A percentile compares a stretch with the other conserved stretches of the same genome.
Conservation (phyloP, 192 early-diverging fungal genomes). For the Podila epigama region DNA sequence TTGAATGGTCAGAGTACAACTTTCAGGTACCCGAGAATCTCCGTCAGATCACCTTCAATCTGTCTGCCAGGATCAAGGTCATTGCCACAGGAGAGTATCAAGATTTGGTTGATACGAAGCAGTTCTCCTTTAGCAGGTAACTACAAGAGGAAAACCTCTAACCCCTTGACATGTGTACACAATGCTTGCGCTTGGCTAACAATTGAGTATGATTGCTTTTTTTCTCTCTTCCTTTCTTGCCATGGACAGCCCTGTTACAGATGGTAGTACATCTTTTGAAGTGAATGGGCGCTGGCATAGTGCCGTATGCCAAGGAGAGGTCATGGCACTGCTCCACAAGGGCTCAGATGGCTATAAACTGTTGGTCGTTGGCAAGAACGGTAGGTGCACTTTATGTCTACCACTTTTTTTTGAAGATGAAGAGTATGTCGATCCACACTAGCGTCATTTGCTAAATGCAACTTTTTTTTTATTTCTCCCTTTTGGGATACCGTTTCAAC, state of each 20-base stretch:
- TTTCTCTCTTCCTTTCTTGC: too few relatives aligned
- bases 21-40: constrained; percentile 53
- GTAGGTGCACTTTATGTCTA: too few relatives aligned
- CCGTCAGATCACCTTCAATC: constrained; percentile 1
- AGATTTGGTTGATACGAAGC: background rate
- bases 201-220: too few relatives aligned
- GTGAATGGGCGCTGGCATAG: constrained; percentile 2
- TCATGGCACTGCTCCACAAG: constrained; percentile 28
- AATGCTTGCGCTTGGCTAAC: too few relatives aligned
- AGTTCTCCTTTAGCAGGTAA: constrained; percentile 14
- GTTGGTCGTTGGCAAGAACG: constrained; percentile 50
- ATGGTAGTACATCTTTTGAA: constrained; percentile 14
- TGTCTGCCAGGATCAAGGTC: constrained; percentile 47
- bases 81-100: constrained; percentile 34
- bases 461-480: too few relatives aligned
- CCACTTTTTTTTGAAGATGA: too few relatives aligned
- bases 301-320: constrained; percentile 10
- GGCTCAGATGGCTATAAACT: constrained; percentile 30
- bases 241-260: constrained; percentile 23
- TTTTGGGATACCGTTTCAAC: background rate
- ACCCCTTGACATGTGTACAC: too few relatives aligned
- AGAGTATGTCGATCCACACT: too few relatives aligned
- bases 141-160: too few relatives aligned
- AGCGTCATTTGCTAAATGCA: too few relatives aligned
- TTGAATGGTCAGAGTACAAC: constrained; percentile 29